Evolutionary conservation across 1,284 basidiomycete genomes (phyloP), one percentile per base, ranked within the genome.

Genomic region (Coniferiporia sulphurascens): DNA sequence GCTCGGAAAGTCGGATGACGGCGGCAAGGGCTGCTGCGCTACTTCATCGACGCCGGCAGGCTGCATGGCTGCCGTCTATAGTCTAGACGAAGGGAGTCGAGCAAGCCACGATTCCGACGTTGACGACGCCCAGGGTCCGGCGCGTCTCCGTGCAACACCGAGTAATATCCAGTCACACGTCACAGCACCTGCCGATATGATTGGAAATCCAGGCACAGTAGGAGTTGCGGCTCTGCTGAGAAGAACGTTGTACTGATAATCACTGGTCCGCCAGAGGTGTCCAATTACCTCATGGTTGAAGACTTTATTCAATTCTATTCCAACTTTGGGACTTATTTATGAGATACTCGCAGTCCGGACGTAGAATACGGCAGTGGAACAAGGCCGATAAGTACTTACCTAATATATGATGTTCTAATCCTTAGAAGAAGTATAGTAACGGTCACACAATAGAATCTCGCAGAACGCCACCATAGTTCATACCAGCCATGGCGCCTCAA

Each of bases 401-500:
- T 27, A 27, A 27, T 27, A 27, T 5, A 3, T 27, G 27, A 27
- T 27, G 27, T 27, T 27, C 27, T 41, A 41, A 12, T 41, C 3
- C 9, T 41, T 38, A 38, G 6, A 38, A 15, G 15, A 10, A 10
- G 38, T 41, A 41, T 41, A 41, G 38, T 41, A 10, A 41, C 38
- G 38, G 38, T 41, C 38, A 41, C 38, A 10, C 19, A 51, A 35
- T n/a, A n/a, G 27, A 19, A 48, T 32, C 17, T 27, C 27, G 2
- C 27, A 27, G 27, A 27, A 27, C 27, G 27, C 48, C 13, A 32
- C 49, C 34, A 52, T 19, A 51, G 38, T 17, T 22, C 17, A 21
- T n/a, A 19, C 10, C 48, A 15, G 35, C 45, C 41, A 87, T 88
- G 86, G 80, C 86, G 61, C 77, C 79, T 61, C 83, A 78, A 64